phyloP scores from a whole-genome alignment of 2,329 filamentous ascomycete species.

The Trichoderma sp. region DNA sequence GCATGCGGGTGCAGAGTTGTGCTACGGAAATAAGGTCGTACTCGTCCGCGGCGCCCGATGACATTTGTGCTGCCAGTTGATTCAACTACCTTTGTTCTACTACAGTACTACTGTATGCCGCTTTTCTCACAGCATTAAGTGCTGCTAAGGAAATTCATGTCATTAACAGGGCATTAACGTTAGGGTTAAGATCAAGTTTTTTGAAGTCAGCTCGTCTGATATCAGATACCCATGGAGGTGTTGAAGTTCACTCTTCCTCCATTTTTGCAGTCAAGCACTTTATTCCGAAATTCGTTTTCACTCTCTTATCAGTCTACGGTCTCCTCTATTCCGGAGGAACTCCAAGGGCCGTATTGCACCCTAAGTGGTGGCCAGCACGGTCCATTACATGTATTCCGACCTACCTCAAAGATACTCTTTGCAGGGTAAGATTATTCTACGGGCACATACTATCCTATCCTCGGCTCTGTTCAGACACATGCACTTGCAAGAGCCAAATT shows the following conservation, averaged over 20 bases:
- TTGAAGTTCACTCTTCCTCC: neutral
- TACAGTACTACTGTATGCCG: neutral
- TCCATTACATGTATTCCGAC: neutral
- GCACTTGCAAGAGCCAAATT: neutral
- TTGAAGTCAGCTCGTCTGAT: neutral
- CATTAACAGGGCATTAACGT: neutral
- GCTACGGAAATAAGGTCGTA: constrained; percentile 2
- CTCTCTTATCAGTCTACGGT: no score
- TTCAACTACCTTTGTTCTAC: neutral
- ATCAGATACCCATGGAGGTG: neutral
- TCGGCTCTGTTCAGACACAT: neutral
- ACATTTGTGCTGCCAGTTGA: neutral
- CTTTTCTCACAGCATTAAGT: neutral
- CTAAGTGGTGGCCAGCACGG: neutral
- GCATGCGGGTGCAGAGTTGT: neutral
- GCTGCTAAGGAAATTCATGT: neutral
- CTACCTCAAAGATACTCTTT: neutral
- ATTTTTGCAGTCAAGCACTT: neutral
- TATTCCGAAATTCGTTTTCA: neutral
- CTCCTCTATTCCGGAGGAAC: neutral
- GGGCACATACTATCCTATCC: neutral
- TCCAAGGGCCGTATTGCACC: neutral
- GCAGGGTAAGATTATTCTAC: neutral
- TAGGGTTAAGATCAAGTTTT: neutral
- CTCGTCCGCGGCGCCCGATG: neutral